A percentile compares a stretch with the other conserved stretches of the same genome.
phyloP scores from a whole-genome alignment of 306 rosid species.

The Dryas drummondii region DNA sequence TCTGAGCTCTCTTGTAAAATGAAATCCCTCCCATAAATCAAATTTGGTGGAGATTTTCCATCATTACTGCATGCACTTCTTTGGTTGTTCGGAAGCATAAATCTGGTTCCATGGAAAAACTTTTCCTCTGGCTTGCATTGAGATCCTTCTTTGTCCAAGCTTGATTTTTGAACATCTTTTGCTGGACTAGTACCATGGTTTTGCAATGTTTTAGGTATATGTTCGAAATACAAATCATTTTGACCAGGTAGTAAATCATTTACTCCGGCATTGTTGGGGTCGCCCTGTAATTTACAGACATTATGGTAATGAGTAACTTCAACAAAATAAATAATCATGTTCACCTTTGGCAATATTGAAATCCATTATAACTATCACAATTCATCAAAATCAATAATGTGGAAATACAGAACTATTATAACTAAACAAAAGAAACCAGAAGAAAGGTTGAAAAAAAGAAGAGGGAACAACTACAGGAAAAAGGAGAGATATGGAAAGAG shows the following conservation, averaged over 20 bases:
- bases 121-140: not conserved
- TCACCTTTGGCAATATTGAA: not conserved
- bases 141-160: constrained; percentile 23
- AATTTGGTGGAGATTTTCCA: constrained; percentile 14
- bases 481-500: constrained; percentile 16
- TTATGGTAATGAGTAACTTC: constrained; percentile 6
- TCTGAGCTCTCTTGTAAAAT: constrained; percentile 19
- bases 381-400: not conserved
- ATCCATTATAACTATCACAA: not conserved
- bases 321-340: not conserved
- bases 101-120: constrained; percentile 13
- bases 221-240: not conserved
- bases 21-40: constrained; percentile 9
- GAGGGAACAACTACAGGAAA: not conserved
- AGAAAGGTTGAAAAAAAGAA: not conserved
- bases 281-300: constrained; percentile 36
- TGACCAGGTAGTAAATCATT: constrained; percentile 2
- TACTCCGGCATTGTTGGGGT: not conserved
- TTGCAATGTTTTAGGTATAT: constrained; percentile 18
- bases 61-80: constrained; percentile 18
- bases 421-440: not conserved
- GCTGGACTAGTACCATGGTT: constrained; percentile 20
- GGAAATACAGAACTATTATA: not conserved
- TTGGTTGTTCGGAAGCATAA: constrained; percentile 10
- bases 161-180: constrained; percentile 21